phyloP scores from a whole-genome alignment of 192 early-diverging fungal genomes.

The Coemansia sp. region DNA sequence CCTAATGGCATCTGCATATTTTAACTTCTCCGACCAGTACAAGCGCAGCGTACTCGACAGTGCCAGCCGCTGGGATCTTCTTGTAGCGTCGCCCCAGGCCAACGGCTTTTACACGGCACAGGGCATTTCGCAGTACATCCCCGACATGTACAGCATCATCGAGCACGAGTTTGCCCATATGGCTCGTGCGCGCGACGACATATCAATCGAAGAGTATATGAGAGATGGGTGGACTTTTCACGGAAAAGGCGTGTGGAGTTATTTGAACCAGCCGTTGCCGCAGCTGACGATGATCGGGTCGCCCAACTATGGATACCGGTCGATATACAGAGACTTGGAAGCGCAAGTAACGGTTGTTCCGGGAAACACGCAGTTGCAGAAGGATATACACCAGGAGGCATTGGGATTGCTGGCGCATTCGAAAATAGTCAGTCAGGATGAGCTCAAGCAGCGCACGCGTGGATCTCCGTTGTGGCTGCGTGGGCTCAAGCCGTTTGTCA shows the following conservation, averaged over 20 bases:
- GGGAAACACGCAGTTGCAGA: constrained; percentile 36
- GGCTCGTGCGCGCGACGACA: constrained; percentile 30
- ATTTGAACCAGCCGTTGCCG: constrained; percentile 59
- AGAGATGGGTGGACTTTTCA: constrained; percentile 91
- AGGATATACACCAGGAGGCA: constrained; percentile 49
- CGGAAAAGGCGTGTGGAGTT: constrained; percentile 88
- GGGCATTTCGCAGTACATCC: constrained; percentile 84
- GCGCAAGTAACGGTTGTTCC: constrained; percentile 1
- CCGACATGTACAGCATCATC: constrained; percentile 86
- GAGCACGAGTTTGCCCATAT: constrained; percentile 65
- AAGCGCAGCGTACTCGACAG: constrained; percentile 61
- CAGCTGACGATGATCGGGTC: constrained; percentile 86
- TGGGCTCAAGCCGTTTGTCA: constrained; percentile 42
- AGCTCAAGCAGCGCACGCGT: constrained; percentile 24
- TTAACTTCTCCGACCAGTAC: constrained; percentile 81
- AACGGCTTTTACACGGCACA: constrained; percentile 88
- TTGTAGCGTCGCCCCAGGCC: constrained; percentile 87
- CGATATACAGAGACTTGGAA: constrained; percentile 45
- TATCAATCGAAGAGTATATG: constrained; percentile 75
- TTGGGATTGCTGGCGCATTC: neutral
- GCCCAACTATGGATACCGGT: constrained; percentile 92
- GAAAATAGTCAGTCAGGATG: constrained; percentile 21
- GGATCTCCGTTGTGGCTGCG: constrained; percentile 44
- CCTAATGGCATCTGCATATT: constrained; percentile 85
- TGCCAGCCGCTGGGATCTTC: constrained; percentile 62